Evolutionary conservation across 2,329 filamentous ascomycete genomes (phyloP).

Genomic region (Phaeophleospora eucalypticola): DNA sequence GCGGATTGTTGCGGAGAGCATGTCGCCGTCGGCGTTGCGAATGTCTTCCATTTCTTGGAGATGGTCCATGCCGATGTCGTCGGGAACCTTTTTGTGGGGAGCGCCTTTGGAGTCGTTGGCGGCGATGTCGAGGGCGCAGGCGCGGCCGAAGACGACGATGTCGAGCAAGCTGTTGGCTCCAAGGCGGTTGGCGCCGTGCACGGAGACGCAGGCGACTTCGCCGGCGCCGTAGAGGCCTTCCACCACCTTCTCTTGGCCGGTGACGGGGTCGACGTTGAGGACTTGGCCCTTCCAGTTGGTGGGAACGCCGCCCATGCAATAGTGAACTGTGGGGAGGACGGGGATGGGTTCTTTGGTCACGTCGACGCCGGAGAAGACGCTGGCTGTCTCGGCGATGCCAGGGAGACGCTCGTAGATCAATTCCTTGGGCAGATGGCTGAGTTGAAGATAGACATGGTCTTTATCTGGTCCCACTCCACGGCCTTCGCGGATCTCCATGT

Average conservation of each 20-base stretch:
- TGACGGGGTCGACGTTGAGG: slow-evolving; percentile 35
- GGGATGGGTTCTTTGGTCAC: slow-evolving; percentile 49
- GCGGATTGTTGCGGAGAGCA: slow-evolving; percentile 37
- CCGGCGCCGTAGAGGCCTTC: slow-evolving; percentile 47
- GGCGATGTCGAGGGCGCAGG: slow-evolving; percentile 42
- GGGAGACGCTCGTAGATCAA: slow-evolving; percentile 47
- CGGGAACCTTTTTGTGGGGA: slow-evolving; percentile 33
- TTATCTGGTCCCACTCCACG: slow-evolving; percentile 44
- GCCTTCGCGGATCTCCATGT: slow-evolving; percentile 47
- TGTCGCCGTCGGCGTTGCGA: slow-evolving; percentile 36
- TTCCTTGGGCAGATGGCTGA: slow-evolving; percentile 46
- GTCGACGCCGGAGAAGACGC: slow-evolving; percentile 49
- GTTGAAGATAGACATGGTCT: slow-evolving; percentile 47
- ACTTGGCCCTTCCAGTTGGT: slow-evolving; percentile 50
- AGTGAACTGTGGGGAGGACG: slow-evolving; percentile 50
- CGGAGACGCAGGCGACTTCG: slow-evolving; percentile 47
- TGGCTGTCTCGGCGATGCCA: slow-evolving; percentile 49
- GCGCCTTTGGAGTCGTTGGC: slow-evolving; percentile 37
- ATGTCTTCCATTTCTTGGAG: slow-evolving; percentile 35
- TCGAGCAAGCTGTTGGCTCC: slow-evolving; percentile 49
- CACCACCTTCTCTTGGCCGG: slow-evolving; percentile 40
- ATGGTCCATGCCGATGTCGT: slow-evolving; percentile 30
- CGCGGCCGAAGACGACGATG: slow-evolving; percentile 49
- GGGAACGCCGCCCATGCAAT: slow-evolving; percentile 50
- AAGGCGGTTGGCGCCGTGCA: slow-evolving; percentile 47